These are phyloP conservation scores for Umbelopsis sp. DNA, from an alignment of 192 early-diverging fungal genomes.

Conservation along the genomic window DNA sequence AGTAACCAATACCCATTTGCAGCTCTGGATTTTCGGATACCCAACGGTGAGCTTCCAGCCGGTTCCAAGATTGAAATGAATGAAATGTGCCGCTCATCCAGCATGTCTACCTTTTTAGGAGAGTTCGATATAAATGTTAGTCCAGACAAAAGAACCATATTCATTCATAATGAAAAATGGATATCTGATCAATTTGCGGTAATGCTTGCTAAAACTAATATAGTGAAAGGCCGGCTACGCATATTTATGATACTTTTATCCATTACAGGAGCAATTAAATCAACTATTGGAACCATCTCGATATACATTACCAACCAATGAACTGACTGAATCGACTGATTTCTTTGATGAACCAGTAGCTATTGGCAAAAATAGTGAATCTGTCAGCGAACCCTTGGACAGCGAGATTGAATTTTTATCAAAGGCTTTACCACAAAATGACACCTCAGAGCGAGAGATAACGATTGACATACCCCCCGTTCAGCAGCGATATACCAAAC, in stretches of 20 bases:
- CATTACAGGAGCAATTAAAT: slow-evolving; percentile 44
- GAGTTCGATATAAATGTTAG: slow-evolving; percentile 90
- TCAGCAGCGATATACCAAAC: neutral
- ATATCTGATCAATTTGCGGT: slow-evolving; percentile 57
- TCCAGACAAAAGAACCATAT: slow-evolving; percentile 91
- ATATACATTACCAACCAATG: slow-evolving; percentile 41
- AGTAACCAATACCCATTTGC: slow-evolving; percentile 80
- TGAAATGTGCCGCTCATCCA: neutral
- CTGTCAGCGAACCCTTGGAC: too few relatives aligned
- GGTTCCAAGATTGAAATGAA: neutral
- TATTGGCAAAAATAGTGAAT: neutral
- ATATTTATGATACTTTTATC: neutral
- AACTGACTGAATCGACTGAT: neutral
- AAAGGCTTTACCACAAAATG: neutral
- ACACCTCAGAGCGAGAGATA: neutral
- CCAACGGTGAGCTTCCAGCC: slow-evolving; percentile 44
- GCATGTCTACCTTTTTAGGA: too few relatives aligned
- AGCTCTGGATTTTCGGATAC: slow-evolving; percentile 66
- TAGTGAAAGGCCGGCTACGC: neutral
- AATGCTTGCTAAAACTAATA: neutral
- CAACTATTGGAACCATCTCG: slow-evolving; percentile 62
- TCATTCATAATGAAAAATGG: slow-evolving; percentile 77
- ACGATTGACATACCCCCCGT: neutral
- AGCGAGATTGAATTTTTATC: neutral
- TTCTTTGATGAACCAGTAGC: neutral